A percentile compares a stretch with the other conserved stretches of the same genome.
These are phyloP conservation scores for Botrytis aclada DNA, from an alignment of 2,329 filamentous ascomycete species.

Conservation along the genomic window DNA sequence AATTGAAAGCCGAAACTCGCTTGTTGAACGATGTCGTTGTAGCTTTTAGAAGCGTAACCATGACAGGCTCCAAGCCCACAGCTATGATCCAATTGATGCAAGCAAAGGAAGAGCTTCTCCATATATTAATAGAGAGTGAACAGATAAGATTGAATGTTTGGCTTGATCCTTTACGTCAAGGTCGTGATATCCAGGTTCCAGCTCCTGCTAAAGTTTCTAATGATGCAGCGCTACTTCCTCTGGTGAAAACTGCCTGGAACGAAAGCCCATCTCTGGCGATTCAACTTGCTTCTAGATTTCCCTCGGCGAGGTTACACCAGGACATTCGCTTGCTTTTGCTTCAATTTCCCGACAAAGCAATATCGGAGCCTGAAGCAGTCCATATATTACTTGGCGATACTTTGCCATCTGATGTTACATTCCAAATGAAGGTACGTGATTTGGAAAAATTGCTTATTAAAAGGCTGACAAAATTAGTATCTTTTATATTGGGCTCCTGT, in stretches of 20 bases:
- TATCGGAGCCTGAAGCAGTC: conserved; percentile 77
- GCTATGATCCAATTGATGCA: conserved; percentile 60
- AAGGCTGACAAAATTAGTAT: conserved; percentile 55
- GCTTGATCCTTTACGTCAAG: conserved; percentile 75
- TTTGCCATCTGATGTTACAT: conserved; percentile 74
- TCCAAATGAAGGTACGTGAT: conserved; percentile 74
- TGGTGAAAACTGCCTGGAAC: conserved; percentile 80
- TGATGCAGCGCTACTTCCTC: conserved; percentile 43
- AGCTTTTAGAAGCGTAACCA: conserved; percentile 62
- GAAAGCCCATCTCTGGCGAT: conserved; percentile 86
- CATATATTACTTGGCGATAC: conserved; percentile 75
- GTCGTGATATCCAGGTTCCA: conserved; percentile 46
- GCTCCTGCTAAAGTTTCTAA: conserved; percentile 42
- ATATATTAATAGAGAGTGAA: conserved; percentile 79
- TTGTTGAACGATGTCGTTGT: conserved; percentile 72
- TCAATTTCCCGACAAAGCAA: conserved; percentile 77
- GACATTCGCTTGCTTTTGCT: conserved; percentile 79
- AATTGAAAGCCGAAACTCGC: conserved; percentile 88
- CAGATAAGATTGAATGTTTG: conserved; percentile 81
- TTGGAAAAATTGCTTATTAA: background rate
- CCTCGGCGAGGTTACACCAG: conserved; percentile 65
- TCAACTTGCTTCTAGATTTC: conserved; percentile 76
- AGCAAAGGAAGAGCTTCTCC: conserved; percentile 78
- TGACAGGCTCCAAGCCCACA: conserved; percentile 48
- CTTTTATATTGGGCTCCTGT: conserved; percentile 89